These are phyloP conservation scores for Sideroxylon spinosum DNA, from an alignment of 179 eudicot species.

Conservation along the genomic window DNA sequence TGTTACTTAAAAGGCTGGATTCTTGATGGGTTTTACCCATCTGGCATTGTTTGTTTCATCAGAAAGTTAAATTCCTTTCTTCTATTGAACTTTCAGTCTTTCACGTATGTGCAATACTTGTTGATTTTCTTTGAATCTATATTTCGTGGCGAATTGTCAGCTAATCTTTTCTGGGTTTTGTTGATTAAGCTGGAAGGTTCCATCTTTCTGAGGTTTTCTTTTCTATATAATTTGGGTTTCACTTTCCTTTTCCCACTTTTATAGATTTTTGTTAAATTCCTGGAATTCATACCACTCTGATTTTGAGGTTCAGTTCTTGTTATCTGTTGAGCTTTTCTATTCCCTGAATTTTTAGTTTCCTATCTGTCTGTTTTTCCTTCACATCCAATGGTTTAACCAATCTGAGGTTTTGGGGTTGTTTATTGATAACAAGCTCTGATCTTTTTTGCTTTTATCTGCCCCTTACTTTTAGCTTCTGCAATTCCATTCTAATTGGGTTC, in stretches of 20 bases:
- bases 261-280: slow-evolving; percentile 2
- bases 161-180: slow-evolving; percentile 23
- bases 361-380: background rate
- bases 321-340: slow-evolving; percentile 1
- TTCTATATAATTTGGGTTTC: slow-evolving; percentile 6
- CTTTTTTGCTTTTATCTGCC: background rate
- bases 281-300: slow-evolving; percentile 4
- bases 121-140: background rate
- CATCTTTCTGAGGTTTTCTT: slow-evolving; percentile 16
- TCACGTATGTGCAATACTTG: background rate
- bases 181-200: slow-evolving; percentile 25
- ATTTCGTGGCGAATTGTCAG: slow-evolving; percentile 8
- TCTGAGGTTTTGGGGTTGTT: slow-evolving; percentile 13
- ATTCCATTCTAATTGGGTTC: slow-evolving; percentile 20
- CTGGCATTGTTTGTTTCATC: slow-evolving; percentile 38
- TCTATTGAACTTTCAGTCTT: slow-evolving; percentile 1
- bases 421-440: background rate
- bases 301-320: slow-evolving; percentile 2
- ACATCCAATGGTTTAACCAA: slow-evolving; percentile 13
- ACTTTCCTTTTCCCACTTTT: slow-evolving; percentile 7
- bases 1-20: slow-evolving; percentile 20
- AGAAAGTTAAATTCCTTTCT: slow-evolving; percentile 39
- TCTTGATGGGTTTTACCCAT: slow-evolving; percentile 16
- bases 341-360: background rate
- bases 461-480: slow-evolving; percentile 13